Evolutionary conservation across 2,329 filamentous ascomycete species (phyloP), one percentile per base, ranked within the genome.

Genomic region (Nigrograna mackinnonii): DNA sequence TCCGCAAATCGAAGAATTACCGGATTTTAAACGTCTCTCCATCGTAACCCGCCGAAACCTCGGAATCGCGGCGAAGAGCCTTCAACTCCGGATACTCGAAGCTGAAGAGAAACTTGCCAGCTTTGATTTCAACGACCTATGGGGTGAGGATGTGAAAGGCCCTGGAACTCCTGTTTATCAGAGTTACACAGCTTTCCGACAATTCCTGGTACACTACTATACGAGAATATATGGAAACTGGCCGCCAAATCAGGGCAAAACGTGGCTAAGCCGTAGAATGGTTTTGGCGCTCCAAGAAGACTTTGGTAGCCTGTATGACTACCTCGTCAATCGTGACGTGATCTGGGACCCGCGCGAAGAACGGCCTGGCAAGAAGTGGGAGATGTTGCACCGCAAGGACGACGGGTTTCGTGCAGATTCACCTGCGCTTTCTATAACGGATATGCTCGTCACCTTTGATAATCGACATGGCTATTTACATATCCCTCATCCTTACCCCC

Each of bases 271-370:
- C 4, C 74, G 85, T 30, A 76, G 73, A 3, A 61, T 86, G 14
- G 76, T 76, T 1, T 73, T 77, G 35, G 72, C 71, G 3, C 61
- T 89, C n/a, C 82, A 86, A 50, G 73, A 71, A 22, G 85, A 88
- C 50, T 87, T 89, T 54, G 81, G 82, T 2, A 79, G 82, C 0
- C 68, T 89, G 2, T 89, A 89, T 54, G 84, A 88, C 55, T 87
- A 86, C 48, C 70, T 88, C 1, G 84, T 89, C 13, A 80, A 88
- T 60, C 77, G 83, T 4, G 80, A 86, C 35, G 77, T 87, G 4
- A 61, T 78, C 0, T 89, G 85, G 83, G 83, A 85, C 41, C 77
- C 77, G 16, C 78, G 77, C 0, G 83, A 86, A 56, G 80, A 80
- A 35, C 72, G 81, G 1, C 77, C 79, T 3, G 78, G 79, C 14